These are phyloP conservation scores for Candida railenensis DNA, from an alignment of 805 yeast genomes.

Conservation along the genomic window DNA sequence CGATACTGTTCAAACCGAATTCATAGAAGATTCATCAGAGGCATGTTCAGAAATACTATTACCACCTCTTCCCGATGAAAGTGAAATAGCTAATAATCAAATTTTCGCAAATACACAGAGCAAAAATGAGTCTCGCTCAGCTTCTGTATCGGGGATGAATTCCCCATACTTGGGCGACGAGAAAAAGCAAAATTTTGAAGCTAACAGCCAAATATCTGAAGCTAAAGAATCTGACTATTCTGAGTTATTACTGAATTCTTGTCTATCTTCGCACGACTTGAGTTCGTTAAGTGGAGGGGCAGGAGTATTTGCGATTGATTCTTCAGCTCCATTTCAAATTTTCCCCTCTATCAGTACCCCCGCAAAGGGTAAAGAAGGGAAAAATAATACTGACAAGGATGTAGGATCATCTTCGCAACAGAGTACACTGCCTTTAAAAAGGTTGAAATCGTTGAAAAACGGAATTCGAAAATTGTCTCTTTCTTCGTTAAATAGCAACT, in stretches of 20 bases:
- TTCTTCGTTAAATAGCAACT: not conserved
- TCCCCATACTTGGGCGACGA: constrained; percentile 2
- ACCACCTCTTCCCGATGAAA: constrained; percentile 29
- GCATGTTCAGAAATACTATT: constrained; percentile 18
- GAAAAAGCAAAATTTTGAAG: not conserved
- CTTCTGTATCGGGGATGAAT: constrained; percentile 3
- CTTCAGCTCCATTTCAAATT: constrained; percentile 8
- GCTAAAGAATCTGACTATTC: constrained; percentile 10
- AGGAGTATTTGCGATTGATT: constrained; percentile 8
- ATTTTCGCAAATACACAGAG: not conserved
- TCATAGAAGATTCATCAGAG: constrained; percentile 3
- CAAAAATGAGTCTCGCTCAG: not conserved
- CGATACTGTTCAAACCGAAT: not conserved
- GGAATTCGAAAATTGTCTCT: constrained; percentile 39
- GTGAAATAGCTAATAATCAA: not conserved
- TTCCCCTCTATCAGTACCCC: constrained; percentile 11
- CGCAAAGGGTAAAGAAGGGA: not conserved
- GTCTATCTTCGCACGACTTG: constrained; percentile 13
- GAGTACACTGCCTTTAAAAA: constrained; percentile 31
- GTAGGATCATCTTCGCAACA: constrained; percentile 6
- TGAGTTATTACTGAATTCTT: constrained; percentile 5
- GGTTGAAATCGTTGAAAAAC: constrained; percentile 35
- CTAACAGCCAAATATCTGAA: constrained; percentile 1
- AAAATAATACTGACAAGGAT: not conserved
- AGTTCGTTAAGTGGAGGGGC: constrained; percentile 14